phyloP scores from a whole-genome alignment of 31 red algal genomes.

The Porphyra umbilicalis region DNA sequence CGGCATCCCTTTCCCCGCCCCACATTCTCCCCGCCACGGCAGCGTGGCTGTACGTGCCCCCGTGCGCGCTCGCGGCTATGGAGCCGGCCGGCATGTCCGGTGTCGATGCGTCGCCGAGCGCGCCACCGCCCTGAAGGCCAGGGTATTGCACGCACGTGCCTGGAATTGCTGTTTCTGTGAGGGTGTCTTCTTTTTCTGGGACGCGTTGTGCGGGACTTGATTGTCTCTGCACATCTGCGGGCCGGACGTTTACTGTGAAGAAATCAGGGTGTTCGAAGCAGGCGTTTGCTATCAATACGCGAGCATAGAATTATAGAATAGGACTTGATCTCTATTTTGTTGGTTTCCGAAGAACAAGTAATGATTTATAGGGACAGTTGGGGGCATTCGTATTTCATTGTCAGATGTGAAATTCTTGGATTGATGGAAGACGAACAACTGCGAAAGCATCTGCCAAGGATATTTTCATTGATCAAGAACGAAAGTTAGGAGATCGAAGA shows the following conservation, averaged over 20 bases:
- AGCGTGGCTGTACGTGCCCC: no score
- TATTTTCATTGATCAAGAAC: constrained; percentile 38
- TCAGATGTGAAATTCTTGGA: constrained; percentile 30
- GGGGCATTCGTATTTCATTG: constrained; percentile 48
- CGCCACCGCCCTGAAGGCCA: no score
- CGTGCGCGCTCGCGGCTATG: no score
- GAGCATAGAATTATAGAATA: constrained; percentile 88
- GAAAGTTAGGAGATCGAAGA: constrained; percentile 49
- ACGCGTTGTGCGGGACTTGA: not conserved
- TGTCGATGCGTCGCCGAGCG: no score
- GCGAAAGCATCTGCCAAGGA: constrained; percentile 44
- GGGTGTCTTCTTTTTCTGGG: not conserved
- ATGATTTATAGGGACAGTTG: constrained; percentile 73
- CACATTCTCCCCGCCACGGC: no score
- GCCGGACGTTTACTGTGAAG: constrained; percentile 27
- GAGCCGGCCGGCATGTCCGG: no score
- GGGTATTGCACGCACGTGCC: no score
- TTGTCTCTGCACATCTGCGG: not conserved
- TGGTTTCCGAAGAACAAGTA: constrained; percentile 36
- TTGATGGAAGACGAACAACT: constrained; percentile 30
- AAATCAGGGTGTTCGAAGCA: constrained; percentile 78
- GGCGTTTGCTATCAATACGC: constrained; percentile 48
- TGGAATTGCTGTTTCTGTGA: no score
- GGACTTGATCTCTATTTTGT: constrained; percentile 38
- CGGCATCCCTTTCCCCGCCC: no score